phyloP scores from a whole-genome alignment of 495 filamentous ascomycete genomes.

The Tuber calosporum region DNA sequence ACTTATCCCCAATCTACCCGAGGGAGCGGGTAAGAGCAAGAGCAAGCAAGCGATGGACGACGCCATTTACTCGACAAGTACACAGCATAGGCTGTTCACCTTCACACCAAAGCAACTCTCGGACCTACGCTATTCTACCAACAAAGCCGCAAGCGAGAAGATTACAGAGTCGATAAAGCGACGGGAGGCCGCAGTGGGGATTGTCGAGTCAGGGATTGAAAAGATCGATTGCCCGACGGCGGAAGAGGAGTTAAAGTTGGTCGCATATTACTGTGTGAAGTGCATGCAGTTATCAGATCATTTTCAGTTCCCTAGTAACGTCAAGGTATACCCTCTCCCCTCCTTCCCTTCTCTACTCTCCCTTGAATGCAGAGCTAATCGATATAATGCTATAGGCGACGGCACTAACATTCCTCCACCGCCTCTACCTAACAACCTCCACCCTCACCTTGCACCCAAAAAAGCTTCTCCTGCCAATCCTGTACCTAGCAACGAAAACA shows the following conservation, averaged over 20 bases:
- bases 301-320: slow-evolving; percentile 69
- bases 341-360: slow-evolving; percentile 3
- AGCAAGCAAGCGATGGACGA: slow-evolving; percentile 55
- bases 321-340: slow-evolving; percentile 52
- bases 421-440: slow-evolving; percentile 91
- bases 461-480: slow-evolving; percentile 71
- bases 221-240: slow-evolving; percentile 56
- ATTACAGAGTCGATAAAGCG: slow-evolving; percentile 59
- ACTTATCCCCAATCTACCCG: background rate
- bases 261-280: slow-evolving; percentile 70
- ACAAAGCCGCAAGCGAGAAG: slow-evolving; percentile 61
- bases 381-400: slow-evolving; percentile 55
- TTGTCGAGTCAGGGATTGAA: slow-evolving; percentile 40
- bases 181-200: slow-evolving; percentile 10
- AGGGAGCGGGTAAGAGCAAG: background rate
- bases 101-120: slow-evolving; percentile 68
- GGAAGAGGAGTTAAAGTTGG: slow-evolving; percentile 71
- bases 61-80: slow-evolving; percentile 80
- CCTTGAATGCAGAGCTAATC: background rate
- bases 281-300: slow-evolving; percentile 66
- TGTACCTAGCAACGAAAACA: slow-evolving; percentile 88
- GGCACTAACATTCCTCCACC: slow-evolving; percentile 80
- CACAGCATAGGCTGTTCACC: slow-evolving; percentile 89
- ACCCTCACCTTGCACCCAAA: slow-evolving; percentile 90
- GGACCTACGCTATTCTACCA: slow-evolving; percentile 65